These are phyloP conservation scores for Pseudocercospora fuligena DNA, from an alignment of 2,329 filamentous ascomycete species.

Conservation along the genomic window DNA sequence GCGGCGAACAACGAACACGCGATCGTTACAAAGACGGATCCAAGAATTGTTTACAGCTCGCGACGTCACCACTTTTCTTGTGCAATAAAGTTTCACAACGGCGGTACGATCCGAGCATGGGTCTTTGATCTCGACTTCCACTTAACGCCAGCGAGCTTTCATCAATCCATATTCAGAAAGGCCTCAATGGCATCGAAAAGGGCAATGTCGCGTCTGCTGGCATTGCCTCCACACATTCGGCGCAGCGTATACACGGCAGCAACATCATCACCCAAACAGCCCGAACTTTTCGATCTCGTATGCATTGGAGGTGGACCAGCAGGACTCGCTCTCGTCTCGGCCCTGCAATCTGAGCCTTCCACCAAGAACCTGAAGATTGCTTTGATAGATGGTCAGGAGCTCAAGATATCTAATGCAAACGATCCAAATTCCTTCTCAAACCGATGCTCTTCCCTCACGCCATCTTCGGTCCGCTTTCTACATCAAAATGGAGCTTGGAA, in stretches of 20 bases:
- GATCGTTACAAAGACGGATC: not conserved
- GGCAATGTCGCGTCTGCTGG: conserved; percentile 29
- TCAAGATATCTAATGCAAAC: conserved; percentile 69
- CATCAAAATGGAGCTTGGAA: conserved; percentile 81
- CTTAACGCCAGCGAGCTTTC: not conserved
- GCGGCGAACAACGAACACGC: not conserved
- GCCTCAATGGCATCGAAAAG: conserved; percentile 16
- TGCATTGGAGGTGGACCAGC: conserved; percentile 35
- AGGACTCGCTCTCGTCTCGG: conserved; percentile 35
- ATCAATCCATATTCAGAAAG: not conserved
- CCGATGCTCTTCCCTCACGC: conserved; percentile 92
- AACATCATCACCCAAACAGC: conserved; percentile 36
- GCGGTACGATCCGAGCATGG: conserved; percentile 1
- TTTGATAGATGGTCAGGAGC: conserved; percentile 86
- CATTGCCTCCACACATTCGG: conserved; percentile 37
- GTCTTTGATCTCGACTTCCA: not conserved
- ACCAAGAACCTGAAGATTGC: conserved; percentile 79
- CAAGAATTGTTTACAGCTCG: not conserved
- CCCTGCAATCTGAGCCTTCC: conserved; percentile 44
- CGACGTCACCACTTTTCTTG: not conserved
- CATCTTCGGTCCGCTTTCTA: conserved; percentile 81
- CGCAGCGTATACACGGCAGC: conserved; percentile 34
- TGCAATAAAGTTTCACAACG: conserved; percentile 3
- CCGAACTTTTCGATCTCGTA: conserved; percentile 69
- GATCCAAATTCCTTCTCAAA: conserved; percentile 81